A percentile compares a stretch with the other conserved stretches of the same genome.
Evolutionary conservation across 192 early-diverging fungal genomes (phyloP).

Genomic region (Oehlia diaphana): DNA sequence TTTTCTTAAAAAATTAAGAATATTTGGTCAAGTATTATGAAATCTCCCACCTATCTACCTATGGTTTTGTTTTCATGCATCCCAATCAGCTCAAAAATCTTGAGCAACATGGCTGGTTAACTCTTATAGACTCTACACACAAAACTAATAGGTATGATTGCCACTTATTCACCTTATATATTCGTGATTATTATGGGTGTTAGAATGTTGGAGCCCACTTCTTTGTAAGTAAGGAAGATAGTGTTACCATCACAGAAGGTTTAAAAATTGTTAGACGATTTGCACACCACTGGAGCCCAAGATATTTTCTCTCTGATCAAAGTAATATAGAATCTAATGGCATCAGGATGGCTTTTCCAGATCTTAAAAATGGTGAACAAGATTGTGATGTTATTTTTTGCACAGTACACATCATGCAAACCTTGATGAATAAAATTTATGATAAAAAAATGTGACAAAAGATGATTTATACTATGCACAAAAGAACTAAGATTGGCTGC

Average conservation of each 20-base stretch:
- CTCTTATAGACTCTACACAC: conserved; percentile 16
- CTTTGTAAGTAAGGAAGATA: neutral
- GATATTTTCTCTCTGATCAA: conserved; percentile 6
- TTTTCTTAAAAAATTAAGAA: neutral
- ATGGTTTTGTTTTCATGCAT: neutral
- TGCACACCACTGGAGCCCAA: neutral
- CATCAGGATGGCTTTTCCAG: conserved; percentile 6
- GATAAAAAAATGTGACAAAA: neutral
- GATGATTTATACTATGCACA: conserved; percentile 3
- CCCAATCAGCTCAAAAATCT: neutral
- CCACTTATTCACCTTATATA: too few species aligned
- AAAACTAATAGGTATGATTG: too few species aligned
- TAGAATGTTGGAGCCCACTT: too few species aligned
- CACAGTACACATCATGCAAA: conserved; percentile 25
- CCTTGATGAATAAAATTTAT: conserved; percentile 15
- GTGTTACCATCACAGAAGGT: conserved; percentile 1
- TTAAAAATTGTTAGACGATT: neutral
- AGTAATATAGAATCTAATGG: neutral
- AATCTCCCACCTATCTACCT: neutral
- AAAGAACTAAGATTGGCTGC: conserved; percentile 7
- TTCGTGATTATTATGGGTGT: too few species aligned
- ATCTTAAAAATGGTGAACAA: conserved; percentile 6
- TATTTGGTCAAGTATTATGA: neutral
- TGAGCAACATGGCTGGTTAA: neutral
- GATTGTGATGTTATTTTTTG: conserved; percentile 18